Conservation (phyloP, 1,139 yeast genomes). For the Pichia terricola region DNA sequence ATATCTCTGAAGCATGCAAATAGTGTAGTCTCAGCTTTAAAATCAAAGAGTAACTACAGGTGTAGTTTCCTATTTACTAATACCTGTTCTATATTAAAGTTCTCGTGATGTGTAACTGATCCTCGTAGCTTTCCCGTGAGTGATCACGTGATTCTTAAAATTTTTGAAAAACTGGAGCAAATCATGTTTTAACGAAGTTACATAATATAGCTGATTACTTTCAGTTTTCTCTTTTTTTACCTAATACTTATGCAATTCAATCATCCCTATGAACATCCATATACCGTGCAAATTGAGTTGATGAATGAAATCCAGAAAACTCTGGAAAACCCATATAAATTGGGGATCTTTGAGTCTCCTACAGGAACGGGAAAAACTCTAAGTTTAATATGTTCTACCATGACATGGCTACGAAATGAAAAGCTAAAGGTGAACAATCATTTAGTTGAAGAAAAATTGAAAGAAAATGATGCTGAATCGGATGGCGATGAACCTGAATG, state of each 20-base stretch:
- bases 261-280: conserved; percentile 76
- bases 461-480: conserved; percentile 15
- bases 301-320: conserved; percentile 69
- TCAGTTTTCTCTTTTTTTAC: not conserved
- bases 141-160: no score
- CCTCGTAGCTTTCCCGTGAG: no score
- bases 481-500: conserved; percentile 48
- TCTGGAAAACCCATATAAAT: conserved; percentile 45
- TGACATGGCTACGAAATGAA: conserved; percentile 74
- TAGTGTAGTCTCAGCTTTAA: no score
- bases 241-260: conserved; percentile 28
- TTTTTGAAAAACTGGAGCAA: no score
- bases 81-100: no score
- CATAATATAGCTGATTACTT: no score
- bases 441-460: conserved; percentile 10
- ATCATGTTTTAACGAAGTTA: no score
- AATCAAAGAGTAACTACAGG: no score
- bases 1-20: no score
- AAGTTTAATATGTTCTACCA: conserved; percentile 74
- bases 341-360: conserved; percentile 87
- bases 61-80: no score
- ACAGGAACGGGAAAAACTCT: conserved; percentile 94
- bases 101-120: no score
- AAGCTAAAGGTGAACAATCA: conserved; percentile 28
- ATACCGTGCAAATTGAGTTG: conserved; percentile 64